Percentiles rank a stretch among this genome's conserved stretches.
Evolutionary conservation across 2,329 filamentous ascomycete species (phyloP).

Genomic region (Cercospora sesami): DNA sequence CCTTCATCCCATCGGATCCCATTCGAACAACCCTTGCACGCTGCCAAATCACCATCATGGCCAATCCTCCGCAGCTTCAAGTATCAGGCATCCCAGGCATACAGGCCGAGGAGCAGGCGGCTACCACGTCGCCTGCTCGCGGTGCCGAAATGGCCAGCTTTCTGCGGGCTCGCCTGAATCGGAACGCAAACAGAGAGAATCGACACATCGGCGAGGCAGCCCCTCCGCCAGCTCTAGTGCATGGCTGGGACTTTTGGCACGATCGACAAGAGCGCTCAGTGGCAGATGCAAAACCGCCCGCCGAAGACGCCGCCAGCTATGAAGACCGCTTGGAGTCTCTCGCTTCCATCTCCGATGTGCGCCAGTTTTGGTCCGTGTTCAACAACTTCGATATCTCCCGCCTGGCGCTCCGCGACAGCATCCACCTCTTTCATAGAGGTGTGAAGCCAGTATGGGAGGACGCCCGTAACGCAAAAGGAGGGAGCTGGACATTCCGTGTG

Average conservation of each 20-base stretch:
- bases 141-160: conserved; percentile 69
- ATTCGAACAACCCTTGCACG: neutral
- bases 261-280: conserved; percentile 45
- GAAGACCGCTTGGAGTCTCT: conserved; percentile 51
- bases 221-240: conserved; percentile 53
- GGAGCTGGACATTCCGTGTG: conserved; percentile 90
- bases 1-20: neutral
- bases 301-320: conserved; percentile 39
- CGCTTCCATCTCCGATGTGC: conserved; percentile 48
- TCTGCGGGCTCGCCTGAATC: conserved; percentile 39
- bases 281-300: conserved; percentile 19
- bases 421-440: conserved; percentile 78
- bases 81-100: conserved; percentile 59
- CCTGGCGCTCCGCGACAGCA: conserved; percentile 65
- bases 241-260: conserved; percentile 56
- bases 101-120: conserved; percentile 59
- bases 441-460: conserved; percentile 86
- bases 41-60: conserved; percentile 24
- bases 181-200: conserved; percentile 8
- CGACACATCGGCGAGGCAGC: conserved; percentile 34
- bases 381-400: conserved; percentile 75
- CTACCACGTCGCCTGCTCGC: conserved; percentile 69
- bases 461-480: conserved; percentile 78
- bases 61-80: conserved; percentile 29
- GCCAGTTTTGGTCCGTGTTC: conserved; percentile 53